These are phyloP conservation scores for Stephania yunnanensis DNA, from an alignment of 164 flowering plant genomes.

Conservation along the genomic window DNA sequence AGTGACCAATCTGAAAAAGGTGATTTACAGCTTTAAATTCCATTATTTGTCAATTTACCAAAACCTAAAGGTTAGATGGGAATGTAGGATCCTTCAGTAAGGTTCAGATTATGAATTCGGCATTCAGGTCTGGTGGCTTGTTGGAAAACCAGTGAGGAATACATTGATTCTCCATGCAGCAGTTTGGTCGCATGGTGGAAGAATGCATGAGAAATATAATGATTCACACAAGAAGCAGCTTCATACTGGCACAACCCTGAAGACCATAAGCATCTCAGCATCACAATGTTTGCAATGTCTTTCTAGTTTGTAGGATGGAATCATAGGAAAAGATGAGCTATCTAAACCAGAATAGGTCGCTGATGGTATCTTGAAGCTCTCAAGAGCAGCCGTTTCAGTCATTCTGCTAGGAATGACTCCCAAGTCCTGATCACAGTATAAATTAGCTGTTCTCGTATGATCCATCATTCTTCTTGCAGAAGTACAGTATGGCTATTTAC, in stretches of 20 bases:
- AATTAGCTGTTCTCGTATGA: too few species aligned
- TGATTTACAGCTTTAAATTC: neutral
- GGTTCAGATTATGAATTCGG: neutral
- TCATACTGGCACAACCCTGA: neutral
- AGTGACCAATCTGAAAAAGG: neutral
- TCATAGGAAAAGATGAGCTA: neutral
- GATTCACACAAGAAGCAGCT: neutral
- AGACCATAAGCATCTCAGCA: neutral
- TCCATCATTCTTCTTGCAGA: too few species aligned
- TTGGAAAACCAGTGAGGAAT: neutral
- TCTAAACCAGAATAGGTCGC: neutral
- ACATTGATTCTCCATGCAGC: too few species aligned
- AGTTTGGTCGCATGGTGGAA: too few species aligned
- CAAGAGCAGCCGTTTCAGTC: neutral
- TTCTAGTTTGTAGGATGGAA: neutral
- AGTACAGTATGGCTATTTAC: neutral
- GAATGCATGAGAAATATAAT: too few species aligned
- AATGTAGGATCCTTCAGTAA: neutral
- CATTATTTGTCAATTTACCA: neutral
- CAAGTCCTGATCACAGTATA: neutral
- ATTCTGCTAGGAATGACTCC: neutral
- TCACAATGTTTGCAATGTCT: neutral
- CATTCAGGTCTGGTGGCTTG: neutral
- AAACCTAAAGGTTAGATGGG: neutral
- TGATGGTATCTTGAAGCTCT: neutral